These are phyloP conservation scores for Nitzschia palea DNA, from an alignment of 108 stramenopile genomes.

Conservation along the genomic window DNA sequence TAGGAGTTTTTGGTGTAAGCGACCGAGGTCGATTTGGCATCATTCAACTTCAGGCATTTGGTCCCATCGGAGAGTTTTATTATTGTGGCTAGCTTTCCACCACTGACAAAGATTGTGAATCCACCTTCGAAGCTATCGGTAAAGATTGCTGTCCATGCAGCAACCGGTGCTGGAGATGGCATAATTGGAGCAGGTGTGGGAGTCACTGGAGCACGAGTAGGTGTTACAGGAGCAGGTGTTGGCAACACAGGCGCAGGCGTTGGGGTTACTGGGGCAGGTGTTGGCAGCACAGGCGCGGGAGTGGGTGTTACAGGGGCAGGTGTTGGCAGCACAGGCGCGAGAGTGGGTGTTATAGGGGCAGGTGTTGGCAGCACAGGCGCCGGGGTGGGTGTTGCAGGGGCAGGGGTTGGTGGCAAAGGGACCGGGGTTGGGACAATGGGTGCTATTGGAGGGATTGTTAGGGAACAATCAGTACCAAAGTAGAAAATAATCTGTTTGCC, in stretches of 20 bases:
- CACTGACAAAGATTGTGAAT: not conserved
- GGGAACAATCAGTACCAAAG: not conserved
- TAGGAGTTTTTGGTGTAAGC: not conserved
- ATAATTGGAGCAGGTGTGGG: no score
- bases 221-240: not conserved
- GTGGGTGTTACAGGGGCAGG: not conserved
- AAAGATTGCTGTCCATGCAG: not conserved
- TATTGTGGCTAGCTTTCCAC: not conserved
- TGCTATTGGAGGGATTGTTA: not conserved
- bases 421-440: not conserved
- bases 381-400: not conserved
- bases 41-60: not conserved
- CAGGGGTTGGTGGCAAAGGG: not conserved
- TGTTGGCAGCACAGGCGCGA: not conserved
- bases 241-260: not conserved
- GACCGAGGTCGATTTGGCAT: not conserved
- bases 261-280: not conserved
- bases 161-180: no score
- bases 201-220: no score
- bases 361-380: not conserved
- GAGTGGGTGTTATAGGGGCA: not conserved
- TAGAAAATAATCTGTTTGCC: not conserved
- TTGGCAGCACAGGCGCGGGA: not conserved
- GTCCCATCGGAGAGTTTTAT: not conserved
- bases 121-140: not conserved